These are phyloP conservation scores for Aspergillus neotritici DNA, from an alignment of 2,329 filamentous ascomycete genomes.

Conservation along the genomic window DNA sequence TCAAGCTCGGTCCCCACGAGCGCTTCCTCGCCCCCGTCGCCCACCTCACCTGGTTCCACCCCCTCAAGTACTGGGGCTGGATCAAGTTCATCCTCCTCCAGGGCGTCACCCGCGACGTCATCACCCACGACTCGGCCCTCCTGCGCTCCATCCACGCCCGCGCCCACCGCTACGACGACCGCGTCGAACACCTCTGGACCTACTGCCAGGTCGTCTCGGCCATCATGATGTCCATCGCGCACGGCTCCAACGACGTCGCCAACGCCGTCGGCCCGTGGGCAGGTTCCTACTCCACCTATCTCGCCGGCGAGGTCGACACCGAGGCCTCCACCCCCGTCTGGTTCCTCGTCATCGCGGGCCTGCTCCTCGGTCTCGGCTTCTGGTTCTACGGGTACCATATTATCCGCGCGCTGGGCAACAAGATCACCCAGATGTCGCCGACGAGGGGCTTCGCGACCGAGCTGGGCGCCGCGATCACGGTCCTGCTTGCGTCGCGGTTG, in stretches of 20 bases:
- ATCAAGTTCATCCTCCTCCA: constrained; percentile 42
- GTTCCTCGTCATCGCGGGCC: constrained; percentile 37
- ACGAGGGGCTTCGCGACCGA: constrained; percentile 31
- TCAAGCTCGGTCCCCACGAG: constrained; percentile 18
- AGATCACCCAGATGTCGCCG: constrained; percentile 39
- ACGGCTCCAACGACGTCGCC: constrained; percentile 43
- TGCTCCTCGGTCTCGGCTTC: constrained; percentile 38
- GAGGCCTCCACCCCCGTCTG: constrained; percentile 35
- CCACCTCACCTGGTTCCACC: constrained; percentile 13
- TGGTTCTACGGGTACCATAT: constrained; percentile 42
- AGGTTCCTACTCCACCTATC: constrained; percentile 34
- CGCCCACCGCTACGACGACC: constrained; percentile 43
- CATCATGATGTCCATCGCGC: constrained; percentile 41
- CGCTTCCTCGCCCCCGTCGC: constrained; percentile 21
- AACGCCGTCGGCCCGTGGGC: constrained; percentile 41
- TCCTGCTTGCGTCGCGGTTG: constrained; percentile 30
- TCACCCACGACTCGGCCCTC: constrained; percentile 36
- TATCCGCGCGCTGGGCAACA: constrained; percentile 38
- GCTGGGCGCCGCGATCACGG: constrained; percentile 39
- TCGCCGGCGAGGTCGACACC: constrained; percentile 26
- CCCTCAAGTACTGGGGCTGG: constrained; percentile 31
- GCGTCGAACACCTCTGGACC: constrained; percentile 46
- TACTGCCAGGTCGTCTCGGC: constrained; percentile 41
- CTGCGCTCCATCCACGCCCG: constrained; percentile 38
- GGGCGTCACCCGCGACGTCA: constrained; percentile 40